A percentile compares a stretch with the other conserved stretches of the same genome.
phyloP scores from a whole-genome alignment of 768 basidiomycete species.

The Xerocomellus amylosporus region DNA sequence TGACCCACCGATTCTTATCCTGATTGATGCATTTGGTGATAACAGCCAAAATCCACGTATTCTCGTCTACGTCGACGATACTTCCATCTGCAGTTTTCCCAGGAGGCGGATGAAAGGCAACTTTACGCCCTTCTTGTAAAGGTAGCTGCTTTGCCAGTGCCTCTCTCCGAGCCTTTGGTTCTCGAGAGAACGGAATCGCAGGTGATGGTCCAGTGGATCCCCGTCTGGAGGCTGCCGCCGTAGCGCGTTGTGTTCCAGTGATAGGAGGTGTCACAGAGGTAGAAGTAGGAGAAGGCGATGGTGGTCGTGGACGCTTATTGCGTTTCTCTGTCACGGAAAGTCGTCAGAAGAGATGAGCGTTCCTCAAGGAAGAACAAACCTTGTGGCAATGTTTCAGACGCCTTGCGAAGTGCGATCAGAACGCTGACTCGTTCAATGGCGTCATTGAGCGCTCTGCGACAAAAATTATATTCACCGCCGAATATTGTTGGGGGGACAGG shows the following conservation, averaged over 20 bases:
- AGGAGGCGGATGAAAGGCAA: constrained; percentile 73
- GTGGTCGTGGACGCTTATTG: constrained; percentile 67
- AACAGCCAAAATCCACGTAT: constrained; percentile 76
- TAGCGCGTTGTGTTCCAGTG: constrained; percentile 16
- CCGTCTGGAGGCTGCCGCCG: constrained; percentile 31
- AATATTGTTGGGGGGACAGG: background rate
- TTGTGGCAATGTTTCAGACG: constrained; percentile 56
- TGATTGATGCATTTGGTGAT: constrained; percentile 67
- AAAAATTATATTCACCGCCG: constrained; percentile 7
- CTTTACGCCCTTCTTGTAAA: constrained; percentile 70
- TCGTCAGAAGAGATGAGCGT: background rate
- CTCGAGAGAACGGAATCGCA: constrained; percentile 53
- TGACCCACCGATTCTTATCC: constrained; percentile 63
- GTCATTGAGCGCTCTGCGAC: constrained; percentile 62
- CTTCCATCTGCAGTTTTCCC: constrained; percentile 52
- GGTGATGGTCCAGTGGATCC: constrained; percentile 59
- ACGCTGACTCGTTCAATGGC: constrained; percentile 67
- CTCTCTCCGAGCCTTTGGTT: constrained; percentile 66
- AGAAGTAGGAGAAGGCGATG: constrained; percentile 64
- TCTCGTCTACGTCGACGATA: constrained; percentile 47
- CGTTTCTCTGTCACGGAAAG: constrained; percentile 56
- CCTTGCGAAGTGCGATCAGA: constrained; percentile 70
- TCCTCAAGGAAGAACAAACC: constrained; percentile 38
- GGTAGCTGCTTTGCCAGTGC: constrained; percentile 60
- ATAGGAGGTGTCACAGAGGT: constrained; percentile 36